Percentiles rank a stretch among this genome's conserved stretches.
phyloP scores from a whole-genome alignment of 2,329 filamentous ascomycete genomes.

The Monilinia laxa region DNA sequence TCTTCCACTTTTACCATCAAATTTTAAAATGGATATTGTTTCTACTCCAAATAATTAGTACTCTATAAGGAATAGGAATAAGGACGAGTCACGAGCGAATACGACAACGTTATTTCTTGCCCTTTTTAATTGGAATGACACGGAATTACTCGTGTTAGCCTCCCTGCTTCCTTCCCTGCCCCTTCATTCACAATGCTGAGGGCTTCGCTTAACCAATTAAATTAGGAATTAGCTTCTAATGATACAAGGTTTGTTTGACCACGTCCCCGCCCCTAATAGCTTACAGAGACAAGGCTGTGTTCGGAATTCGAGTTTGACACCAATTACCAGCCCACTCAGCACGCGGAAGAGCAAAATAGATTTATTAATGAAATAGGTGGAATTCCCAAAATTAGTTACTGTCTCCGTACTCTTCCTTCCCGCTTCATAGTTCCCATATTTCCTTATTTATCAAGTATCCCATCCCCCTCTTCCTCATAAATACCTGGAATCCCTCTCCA shows the following conservation, averaged over 20 bases:
- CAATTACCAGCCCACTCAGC: not conserved
- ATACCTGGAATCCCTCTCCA: conserved; percentile 8
- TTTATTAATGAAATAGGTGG: conserved; percentile 8
- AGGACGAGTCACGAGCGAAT: not conserved
- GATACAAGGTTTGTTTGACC: conserved; percentile 22
- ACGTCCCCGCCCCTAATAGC: conserved; percentile 5
- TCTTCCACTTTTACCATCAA: conserved; percentile 1
- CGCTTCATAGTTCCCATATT: not conserved
- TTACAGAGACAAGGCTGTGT: conserved; percentile 21
- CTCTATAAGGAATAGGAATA: not conserved
- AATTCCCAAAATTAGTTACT: not conserved
- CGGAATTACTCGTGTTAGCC: conserved; percentile 8
- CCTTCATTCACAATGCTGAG: conserved; percentile 5
- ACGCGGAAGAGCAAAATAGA: not conserved
- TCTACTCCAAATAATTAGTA: not conserved
- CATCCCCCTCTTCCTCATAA: not conserved
- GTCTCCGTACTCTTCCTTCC: not conserved
- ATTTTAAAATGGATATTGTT: not conserved
- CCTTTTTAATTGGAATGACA: not conserved
- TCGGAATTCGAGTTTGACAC: conserved; percentile 19
- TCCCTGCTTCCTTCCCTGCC: conserved; percentile 4
- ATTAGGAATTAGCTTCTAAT: conserved; percentile 1
- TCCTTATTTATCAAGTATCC: conserved; percentile 6
- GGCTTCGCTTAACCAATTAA: conserved; percentile 13
- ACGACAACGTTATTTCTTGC: not conserved